Evolutionary conservation across 78 protist genomes (phyloP).

Genomic region (Pelomyxa schiedti): DNA sequence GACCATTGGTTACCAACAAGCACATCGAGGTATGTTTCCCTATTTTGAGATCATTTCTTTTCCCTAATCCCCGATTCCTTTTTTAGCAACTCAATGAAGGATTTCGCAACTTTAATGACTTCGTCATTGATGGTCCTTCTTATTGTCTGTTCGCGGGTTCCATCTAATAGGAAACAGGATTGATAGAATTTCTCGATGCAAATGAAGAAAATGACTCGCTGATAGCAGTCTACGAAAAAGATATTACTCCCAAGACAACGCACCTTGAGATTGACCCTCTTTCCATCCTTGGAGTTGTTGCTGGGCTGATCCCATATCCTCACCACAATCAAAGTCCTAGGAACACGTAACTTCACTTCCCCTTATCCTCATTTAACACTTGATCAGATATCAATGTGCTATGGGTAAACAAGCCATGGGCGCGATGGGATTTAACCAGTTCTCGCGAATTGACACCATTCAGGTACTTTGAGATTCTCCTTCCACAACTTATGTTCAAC

Average conservation of each 20-base stretch:
- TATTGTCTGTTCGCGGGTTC: no score
- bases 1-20: constrained; percentile 29
- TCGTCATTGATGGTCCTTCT: constrained; percentile 60
- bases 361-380: no score
- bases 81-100: constrained; percentile 61
- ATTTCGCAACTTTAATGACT: constrained; percentile 47
- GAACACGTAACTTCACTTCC: no score
- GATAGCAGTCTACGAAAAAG: constrained; percentile 63
- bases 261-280: constrained; percentile 99
- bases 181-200: constrained; percentile 91
- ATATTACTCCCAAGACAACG: constrained; percentile 61
- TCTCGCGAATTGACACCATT: constrained; percentile 91
- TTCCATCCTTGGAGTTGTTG: constrained; percentile 90
- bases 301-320: constrained; percentile 93
- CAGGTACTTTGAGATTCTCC: no score
- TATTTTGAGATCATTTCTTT: background rate
- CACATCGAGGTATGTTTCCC: constrained; percentile 49
- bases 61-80: background rate
- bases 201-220: constrained; percentile 85
- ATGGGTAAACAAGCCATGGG: constrained; percentile 99
- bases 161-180: no score
- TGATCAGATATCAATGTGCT: constrained; percentile 97
- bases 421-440: constrained; percentile 92
- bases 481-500: no score
- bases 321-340: constrained; percentile 99